Percentiles rank a stretch among this genome's conserved stretches.
Evolutionary conservation across 805 yeast genomes (phyloP).

Genomic region (Jamesozyma lodderae): DNA sequence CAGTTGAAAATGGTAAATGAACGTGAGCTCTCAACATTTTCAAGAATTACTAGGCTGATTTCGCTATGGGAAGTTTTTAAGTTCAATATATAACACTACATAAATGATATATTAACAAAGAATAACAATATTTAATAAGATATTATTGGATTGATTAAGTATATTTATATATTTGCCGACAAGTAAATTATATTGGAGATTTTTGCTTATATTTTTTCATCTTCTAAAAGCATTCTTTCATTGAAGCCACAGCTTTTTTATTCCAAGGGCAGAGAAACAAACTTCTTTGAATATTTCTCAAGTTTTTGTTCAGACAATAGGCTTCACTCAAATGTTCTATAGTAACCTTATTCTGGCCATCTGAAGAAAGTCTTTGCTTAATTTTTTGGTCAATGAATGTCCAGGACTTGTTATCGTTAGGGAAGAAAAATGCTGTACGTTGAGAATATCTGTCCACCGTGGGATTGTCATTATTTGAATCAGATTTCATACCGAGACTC

Average conservation of each 20-base stretch:
- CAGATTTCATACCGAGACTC: constrained; percentile 27
- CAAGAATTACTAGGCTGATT: constrained; percentile 47
- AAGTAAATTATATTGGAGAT: no score
- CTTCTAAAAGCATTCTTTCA: constrained; percentile 27
- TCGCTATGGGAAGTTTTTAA: constrained; percentile 50
- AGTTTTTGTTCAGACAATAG: constrained; percentile 38
- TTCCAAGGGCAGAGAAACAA: constrained; percentile 54
- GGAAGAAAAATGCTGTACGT: constrained; percentile 64
- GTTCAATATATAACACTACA: constrained; percentile 1
- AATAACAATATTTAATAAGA: background rate
- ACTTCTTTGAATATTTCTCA: constrained; percentile 58
- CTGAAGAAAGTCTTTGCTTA: constrained; percentile 50
- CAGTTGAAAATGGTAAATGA: constrained; percentile 56
- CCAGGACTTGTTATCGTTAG: constrained; percentile 66
- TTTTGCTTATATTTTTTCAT: background rate
- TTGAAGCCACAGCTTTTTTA: constrained; percentile 22
- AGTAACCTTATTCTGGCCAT: constrained; percentile 41
- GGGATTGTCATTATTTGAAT: constrained; percentile 7
- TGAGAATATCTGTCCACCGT: constrained; percentile 41
- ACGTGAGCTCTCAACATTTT: constrained; percentile 45
- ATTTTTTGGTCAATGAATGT: constrained; percentile 44
- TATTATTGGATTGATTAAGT: background rate
- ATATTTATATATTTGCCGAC: no score
- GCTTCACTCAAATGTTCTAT: constrained; percentile 43
- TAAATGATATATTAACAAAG: background rate